phyloP scores from a whole-genome alignment of 2,329 filamentous ascomycete species.

The Stagonosporopsis chrysanthemi region DNA sequence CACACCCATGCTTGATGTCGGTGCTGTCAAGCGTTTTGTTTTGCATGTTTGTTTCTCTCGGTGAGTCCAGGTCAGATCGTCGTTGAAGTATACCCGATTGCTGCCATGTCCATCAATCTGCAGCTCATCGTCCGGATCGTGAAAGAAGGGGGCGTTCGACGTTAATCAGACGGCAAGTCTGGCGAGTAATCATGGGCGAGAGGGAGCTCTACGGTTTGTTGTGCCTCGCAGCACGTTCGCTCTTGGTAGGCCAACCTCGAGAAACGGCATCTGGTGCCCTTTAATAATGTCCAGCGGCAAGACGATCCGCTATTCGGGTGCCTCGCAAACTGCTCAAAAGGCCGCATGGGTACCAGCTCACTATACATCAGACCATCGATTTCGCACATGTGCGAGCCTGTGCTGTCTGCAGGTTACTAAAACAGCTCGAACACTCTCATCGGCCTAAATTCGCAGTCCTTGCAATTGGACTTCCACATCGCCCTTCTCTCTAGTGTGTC shows the following conservation, averaged over 20 bases:
- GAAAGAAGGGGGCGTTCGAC: not conserved
- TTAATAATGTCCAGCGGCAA: not conserved
- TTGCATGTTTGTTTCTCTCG: not conserved
- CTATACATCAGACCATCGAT: not conserved
- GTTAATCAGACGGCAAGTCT: not conserved
- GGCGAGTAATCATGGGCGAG: not conserved
- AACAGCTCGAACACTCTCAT: not conserved
- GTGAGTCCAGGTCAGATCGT: not conserved
- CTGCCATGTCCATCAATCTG: not conserved
- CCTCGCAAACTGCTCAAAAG: conserved; percentile 8
- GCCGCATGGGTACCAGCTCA: conserved; percentile 1
- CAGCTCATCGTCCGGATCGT: not conserved
- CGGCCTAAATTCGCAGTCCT: not conserved
- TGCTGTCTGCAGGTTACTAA: not conserved
- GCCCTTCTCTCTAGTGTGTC: not conserved
- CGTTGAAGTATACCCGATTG: not conserved
- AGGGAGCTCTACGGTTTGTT: not conserved
- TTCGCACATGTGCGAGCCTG: not conserved
- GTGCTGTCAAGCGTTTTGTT: not conserved
- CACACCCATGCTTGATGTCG: not conserved
- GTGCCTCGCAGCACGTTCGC: not conserved
- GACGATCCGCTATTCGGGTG: not conserved
- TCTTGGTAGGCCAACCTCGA: not conserved
- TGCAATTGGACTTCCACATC: not conserved
- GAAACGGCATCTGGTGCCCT: not conserved